A percentile compares a stretch with the other conserved stretches of the same genome.
Conservation (phyloP, 495 filamentous ascomycete species). For the Haplographium delicatum region DNA sequence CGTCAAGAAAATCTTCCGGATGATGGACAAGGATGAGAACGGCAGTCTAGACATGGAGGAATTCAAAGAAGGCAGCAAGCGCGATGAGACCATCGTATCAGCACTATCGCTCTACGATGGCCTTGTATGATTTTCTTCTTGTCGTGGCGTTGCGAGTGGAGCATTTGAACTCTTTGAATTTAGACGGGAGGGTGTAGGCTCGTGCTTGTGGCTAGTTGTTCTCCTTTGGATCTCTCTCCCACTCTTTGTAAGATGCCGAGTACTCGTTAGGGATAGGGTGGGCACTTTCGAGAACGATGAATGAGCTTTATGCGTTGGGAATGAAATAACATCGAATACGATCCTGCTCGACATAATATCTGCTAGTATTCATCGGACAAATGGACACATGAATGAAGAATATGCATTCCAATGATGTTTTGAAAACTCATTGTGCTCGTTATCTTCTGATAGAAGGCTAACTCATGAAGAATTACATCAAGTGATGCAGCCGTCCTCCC, state of each 20-base stretch:
- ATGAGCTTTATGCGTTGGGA: neutral
- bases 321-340: too few species aligned
- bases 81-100: constrained; percentile 98
- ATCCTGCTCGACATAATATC: too few species aligned
- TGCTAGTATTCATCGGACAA: too few species aligned
- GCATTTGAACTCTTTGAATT: neutral
- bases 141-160: neutral
- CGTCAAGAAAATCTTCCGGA: constrained; percentile 68
- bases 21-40: constrained; percentile 99
- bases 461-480: neutral
- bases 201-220: neutral
- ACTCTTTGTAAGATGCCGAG: neutral
- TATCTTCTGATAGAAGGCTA: neutral
- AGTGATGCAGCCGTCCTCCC: too few species aligned
- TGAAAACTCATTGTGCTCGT: neutral
- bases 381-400: neutral
- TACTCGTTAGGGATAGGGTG: neutral
- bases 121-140: constrained; percentile 54
- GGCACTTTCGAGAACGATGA: neutral
- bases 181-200: neutral
- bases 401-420: neutral
- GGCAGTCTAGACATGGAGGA: constrained; percentile 79
- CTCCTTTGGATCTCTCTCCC: neutral
- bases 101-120: constrained; percentile 95
- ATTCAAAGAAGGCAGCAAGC: constrained; percentile 98